Conservation (phyloP, 139 green algal species). For the Haematococcus sp. region DNA sequence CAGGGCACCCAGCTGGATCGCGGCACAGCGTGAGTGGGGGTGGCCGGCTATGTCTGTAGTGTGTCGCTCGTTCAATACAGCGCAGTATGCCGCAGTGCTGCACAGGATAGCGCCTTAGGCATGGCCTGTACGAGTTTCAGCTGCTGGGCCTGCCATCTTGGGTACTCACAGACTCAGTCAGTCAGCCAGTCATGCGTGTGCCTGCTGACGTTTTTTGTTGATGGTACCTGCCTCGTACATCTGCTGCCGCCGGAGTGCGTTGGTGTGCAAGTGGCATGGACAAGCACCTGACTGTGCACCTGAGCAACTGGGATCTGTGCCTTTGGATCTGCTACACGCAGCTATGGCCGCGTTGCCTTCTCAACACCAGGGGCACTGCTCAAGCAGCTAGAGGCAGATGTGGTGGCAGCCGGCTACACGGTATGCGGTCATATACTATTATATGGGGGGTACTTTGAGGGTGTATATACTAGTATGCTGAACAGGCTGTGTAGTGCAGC, state of each 20-base stretch:
- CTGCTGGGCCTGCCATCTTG: no score
- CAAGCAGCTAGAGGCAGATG: conserved; percentile 34
- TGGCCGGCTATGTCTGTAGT: not conserved
- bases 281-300: not conserved
- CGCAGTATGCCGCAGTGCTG: no score
- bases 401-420: conserved; percentile 16
- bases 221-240: no score
- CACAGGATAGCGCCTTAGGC: no score
- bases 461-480: not conserved
- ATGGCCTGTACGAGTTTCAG: no score
- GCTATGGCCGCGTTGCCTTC: conserved; percentile 47
- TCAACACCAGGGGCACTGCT: conserved; percentile 42
- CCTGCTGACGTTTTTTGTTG: no score
- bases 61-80: not conserved
- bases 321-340: not conserved
- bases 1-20: conserved; percentile 17
- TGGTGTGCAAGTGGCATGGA: no score
- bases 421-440: conserved; percentile 15
- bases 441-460: not conserved
- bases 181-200: no score
- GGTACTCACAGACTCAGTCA: no score
- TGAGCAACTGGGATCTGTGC: not conserved
- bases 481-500: not conserved
- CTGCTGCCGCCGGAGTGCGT: no score
- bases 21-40: conserved; percentile 30